These are phyloP conservation scores for Phytopythium mirpurense DNA, from an alignment of 352 stramenopile species.

Conservation along the genomic window DNA sequence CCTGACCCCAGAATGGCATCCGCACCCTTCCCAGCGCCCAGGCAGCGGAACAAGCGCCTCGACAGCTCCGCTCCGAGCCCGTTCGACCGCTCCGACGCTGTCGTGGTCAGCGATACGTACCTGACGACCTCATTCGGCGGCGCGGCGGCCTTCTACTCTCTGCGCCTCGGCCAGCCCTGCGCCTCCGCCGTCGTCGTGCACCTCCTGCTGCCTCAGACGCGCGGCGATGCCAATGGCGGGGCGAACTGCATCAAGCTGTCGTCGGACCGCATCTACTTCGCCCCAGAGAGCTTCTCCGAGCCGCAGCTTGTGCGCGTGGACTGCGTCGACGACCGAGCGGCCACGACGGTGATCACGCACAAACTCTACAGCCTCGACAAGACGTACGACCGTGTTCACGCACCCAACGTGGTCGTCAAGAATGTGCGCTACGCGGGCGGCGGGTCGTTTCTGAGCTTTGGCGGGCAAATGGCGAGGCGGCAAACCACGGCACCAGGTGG, in stretches of 20 bases:
- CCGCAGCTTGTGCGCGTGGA: constrained; percentile 67
- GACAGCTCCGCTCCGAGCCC: constrained; percentile 2
- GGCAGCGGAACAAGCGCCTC: not conserved
- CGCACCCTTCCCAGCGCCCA: too few species aligned
- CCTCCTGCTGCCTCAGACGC: constrained; percentile 31
- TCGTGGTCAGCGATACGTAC: constrained; percentile 44
- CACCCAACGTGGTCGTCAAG: constrained; percentile 5
- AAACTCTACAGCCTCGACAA: constrained; percentile 61
- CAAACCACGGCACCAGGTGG: constrained; percentile 27
- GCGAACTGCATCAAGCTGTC: constrained; percentile 38
- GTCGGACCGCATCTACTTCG: constrained; percentile 69
- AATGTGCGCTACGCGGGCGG: not conserved
- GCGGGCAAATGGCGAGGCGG: constrained; percentile 35
- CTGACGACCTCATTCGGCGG: constrained; percentile 55
- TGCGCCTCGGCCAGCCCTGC: constrained; percentile 52
- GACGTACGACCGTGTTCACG: constrained; percentile 46
- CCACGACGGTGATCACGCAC: constrained; percentile 50
- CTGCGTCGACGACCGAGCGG: constrained; percentile 33
- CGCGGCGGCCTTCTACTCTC: constrained; percentile 46
- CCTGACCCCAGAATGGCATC: not conserved
- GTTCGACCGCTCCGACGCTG: constrained; percentile 15
- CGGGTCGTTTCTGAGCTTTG: constrained; percentile 35
- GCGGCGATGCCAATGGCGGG: constrained; percentile 18
- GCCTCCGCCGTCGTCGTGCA: constrained; percentile 66
- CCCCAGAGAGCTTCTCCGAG: constrained; percentile 42